Base-by-base conservation (phyloP, 306 rosid genomes). In the Alnus glutinosa region DNA sequence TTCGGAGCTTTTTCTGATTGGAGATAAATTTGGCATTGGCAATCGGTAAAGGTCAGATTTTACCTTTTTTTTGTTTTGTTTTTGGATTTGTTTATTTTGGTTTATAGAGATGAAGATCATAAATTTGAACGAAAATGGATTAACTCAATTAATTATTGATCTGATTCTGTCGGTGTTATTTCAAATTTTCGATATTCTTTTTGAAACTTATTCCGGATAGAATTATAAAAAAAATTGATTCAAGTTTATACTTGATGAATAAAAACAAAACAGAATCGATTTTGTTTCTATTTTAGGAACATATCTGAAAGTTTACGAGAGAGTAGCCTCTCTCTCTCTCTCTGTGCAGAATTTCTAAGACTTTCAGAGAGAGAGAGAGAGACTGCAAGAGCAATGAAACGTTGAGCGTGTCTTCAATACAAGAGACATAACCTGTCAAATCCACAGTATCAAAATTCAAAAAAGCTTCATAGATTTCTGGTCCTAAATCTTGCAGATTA, bases 351-450 rank as follows among this genome's bases (percentile, higher is more conserved):
- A 49, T 49, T 49, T 49, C 52, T 49, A 14, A 49, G 52, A 49
- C 52, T 49, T 49, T 49, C 1, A n/a, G 10, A 55, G 13, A 57
- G 34, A 57, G 64, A 47, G 77, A 52, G 82, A 42, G 46, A 4
- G 46, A 42, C 7, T 42, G 49, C 75, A 51, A 70, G 86, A 82
- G 66, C 81, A 84, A 73, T 70, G 85, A 82, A 80, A 79, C 84
- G 79, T 82, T 88, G 71, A 73, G 69, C 89, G 75, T 88, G 94
- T 88, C 87, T 78, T 78, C 71, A 57, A 78, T 46, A 67, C n/a
- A 74, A 80, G 87, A 81, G 93, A 85, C 92, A 90, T 11, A 67
- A 80, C 69, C 90, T 81, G 91, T 76, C 72, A 49, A 46, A 73
- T 87, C 83, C 86, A 79, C 46, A 54, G 73, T 81, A 76, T 83